A percentile compares a stretch with the other conserved stretches of the same genome.
Evolutionary conservation across 2,329 filamentous ascomycete species (phyloP).

Genomic region (Macrophomina pseudophaseolina): DNA sequence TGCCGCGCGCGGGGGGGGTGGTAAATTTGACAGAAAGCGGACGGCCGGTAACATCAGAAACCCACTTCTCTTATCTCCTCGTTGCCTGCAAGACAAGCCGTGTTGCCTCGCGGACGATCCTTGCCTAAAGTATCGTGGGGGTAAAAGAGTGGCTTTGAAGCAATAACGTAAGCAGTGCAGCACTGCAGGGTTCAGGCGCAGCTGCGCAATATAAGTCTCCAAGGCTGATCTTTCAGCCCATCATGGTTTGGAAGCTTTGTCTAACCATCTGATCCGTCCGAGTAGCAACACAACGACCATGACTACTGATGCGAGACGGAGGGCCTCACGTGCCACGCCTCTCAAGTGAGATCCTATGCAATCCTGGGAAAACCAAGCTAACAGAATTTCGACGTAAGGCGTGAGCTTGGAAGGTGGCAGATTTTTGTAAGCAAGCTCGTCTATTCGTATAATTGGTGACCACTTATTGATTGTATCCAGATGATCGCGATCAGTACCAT

Average conservation of each 20-base stretch:
- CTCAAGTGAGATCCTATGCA: not conserved
- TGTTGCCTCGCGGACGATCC: not conserved
- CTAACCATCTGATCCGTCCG: not conserved
- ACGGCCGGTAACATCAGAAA: not conserved
- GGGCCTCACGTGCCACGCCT: conserved; percentile 1
- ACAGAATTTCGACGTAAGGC: not conserved
- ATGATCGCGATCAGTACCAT: conserved; percentile 45
- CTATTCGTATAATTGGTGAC: too few relatives aligned
- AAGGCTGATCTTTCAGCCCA: not conserved
- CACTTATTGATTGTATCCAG: conserved; percentile 28
- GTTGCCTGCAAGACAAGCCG: not conserved
- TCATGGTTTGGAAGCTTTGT: not conserved
- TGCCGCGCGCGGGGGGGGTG: too few relatives aligned
- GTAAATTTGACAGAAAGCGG: not conserved
- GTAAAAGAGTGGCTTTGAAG: not conserved
- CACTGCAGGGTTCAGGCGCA: not conserved
- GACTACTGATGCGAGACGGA: not conserved
- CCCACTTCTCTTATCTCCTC: not conserved
- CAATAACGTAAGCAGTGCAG: not conserved
- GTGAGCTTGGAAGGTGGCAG: conserved; percentile 24
- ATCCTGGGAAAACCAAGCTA: not conserved
- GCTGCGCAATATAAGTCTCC: not conserved
- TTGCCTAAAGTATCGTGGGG: not conserved
- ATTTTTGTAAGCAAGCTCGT: conserved; percentile 22
- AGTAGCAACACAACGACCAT: not conserved